Evolutionary conservation across 108 stramenopile species (phyloP), one percentile per base, ranked within the genome.

Genomic region (Nannochloropsis granulata): DNA sequence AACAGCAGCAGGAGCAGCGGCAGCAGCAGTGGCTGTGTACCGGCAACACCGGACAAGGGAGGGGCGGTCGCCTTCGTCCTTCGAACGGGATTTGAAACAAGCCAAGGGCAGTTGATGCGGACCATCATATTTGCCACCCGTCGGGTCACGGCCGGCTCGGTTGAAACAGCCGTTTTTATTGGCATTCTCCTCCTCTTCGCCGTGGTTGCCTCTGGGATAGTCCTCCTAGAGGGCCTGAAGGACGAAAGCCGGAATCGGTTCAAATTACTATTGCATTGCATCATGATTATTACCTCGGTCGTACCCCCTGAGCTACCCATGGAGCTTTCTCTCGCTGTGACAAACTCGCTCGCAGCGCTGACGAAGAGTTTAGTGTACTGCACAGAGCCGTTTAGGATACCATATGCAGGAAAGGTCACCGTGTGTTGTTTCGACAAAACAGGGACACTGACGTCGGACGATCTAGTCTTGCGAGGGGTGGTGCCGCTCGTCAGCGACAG

Each of bases 371-470:
- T 90, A 43, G 91, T 99, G 26, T 97, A 92, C 90, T 99, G 98
- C 90, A 97, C 97, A 9, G 98, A 99, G 87, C 95, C 94, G 43
- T 98, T 94, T 85, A 95, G 98, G 23, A 97, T 99, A 80, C 95
- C 97, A 19, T 83, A 95, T 43, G 97, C 96, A 5, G 98, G 98
- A 1, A 91, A 93, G 71, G 85, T 90, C 25, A 79, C 8, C 84
- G 84, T 92, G n/a, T 97, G 96, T 85, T 95, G 94, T 82, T 99
- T 99, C 84, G 98, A 99, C 86, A 98, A 98, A 86, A 99, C 98
- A 13, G 97, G 97, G 13, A 99, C 97, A 9, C 91, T 99, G 79
- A 98, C 97, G 5, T 93, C 91, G 79, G 98, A 99, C 89, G 93
- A 95, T 82, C 93, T 97, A 90, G 87, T 91, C 43, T 86, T 96